Conservation (phyloP, 1,139 yeast genomes). For the Yamadazyma diospyri region DNA sequence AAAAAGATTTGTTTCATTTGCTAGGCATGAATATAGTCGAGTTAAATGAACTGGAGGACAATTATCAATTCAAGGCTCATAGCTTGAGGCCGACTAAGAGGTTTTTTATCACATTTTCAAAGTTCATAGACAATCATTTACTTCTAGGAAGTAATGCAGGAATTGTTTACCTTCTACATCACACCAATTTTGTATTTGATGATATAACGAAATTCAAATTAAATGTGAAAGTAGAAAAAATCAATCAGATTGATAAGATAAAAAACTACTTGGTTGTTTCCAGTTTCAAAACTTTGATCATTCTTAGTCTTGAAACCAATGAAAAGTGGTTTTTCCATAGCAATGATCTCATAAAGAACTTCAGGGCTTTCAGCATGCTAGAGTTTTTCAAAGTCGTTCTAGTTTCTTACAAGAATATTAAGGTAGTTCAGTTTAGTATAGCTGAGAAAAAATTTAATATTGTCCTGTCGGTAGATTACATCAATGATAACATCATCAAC, state of each 20-base stretch:
- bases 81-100: conserved; percentile 10
- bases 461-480: conserved; percentile 9
- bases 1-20: conserved; percentile 15
- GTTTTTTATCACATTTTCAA: conserved; percentile 15
- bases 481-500: conserved; percentile 15
- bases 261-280: conserved; percentile 12
- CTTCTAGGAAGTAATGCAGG: conserved; percentile 16
- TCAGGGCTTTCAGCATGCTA: conserved; percentile 10
- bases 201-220: conserved; percentile 16
- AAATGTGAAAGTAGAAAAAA: conserved; percentile 14
- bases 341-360: conserved; percentile 14
- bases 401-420: conserved; percentile 12
- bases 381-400: conserved; percentile 11
- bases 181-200: conserved; percentile 8
- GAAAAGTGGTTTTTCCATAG: conserved; percentile 11
- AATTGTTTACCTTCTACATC: conserved; percentile 12
- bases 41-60: neutral
- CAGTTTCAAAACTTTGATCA: conserved; percentile 14
- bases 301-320: conserved; percentile 11
- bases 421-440: conserved; percentile 9
- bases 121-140: conserved; percentile 13
- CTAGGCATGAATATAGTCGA: conserved; percentile 16
- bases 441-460: conserved; percentile 8
- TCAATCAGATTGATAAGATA: conserved; percentile 13
- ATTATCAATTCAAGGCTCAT: conserved; percentile 9